Conservation (phyloP, 2,329 filamentous ascomycete genomes). For the Paecilomyces formosus region DNA sequence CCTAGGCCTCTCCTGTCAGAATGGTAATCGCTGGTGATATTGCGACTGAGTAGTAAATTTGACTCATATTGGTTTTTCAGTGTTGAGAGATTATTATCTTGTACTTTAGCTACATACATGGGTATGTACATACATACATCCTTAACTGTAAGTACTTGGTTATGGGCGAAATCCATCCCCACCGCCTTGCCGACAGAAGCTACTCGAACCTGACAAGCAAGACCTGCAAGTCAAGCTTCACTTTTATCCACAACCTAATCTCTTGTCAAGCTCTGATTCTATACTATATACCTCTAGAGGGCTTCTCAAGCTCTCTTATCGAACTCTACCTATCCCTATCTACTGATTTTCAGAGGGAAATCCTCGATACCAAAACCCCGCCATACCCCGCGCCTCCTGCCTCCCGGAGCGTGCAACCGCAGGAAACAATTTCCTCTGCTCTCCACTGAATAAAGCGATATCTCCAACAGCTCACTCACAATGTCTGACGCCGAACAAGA, state of each 20-base stretch:
- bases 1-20: too few species aligned
- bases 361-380: neutral
- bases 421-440: neutral
- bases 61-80: too few species aligned
- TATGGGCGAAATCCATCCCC: too few species aligned
- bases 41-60: too few species aligned
- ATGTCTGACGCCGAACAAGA: slow-evolving; percentile 22
- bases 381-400: neutral
- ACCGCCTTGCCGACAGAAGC: neutral
- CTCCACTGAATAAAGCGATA: neutral
- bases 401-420: neutral
- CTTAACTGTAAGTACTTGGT: neutral
- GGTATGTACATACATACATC: neutral
- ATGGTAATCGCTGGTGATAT: too few species aligned
- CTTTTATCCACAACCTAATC: neutral
- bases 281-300: neutral
- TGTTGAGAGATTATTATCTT: too few species aligned
- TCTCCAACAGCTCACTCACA: neutral
- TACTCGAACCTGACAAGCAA: neutral
- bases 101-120: too few species aligned
- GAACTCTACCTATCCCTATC: neutral
- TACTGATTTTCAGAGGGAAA: neutral
- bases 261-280: neutral
- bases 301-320: neutral
- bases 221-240: neutral